Base-by-base conservation (phyloP, 1,284 basidiomycete genomes). In the Ustilago curta region DNA sequence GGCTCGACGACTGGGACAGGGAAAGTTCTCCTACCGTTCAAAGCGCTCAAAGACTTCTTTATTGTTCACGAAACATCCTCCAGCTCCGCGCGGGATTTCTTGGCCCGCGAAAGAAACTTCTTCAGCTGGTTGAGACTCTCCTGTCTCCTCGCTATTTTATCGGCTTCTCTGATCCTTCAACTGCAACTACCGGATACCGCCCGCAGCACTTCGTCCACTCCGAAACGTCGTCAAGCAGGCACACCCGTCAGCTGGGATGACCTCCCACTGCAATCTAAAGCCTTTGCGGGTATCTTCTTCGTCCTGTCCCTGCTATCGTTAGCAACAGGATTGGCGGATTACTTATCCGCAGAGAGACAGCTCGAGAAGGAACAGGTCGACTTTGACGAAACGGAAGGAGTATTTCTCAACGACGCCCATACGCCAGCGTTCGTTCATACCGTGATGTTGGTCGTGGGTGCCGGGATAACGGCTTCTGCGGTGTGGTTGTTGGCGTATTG, bases 301-400 rank as follows among this genome's bases (percentile, higher is more conserved):
- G 29, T 37, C 23, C 44, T 74, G 14, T 61, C 67, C 1, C 47
- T 74, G 1, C 55, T 70, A 1, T 52, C 67, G 0, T 19, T 74
- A 0, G 59, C n/a, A 0, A 70, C 71, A 1, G 71, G 71, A 0
- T 21, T 70, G 0, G 59, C 42, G 1, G 71, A 74, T 25, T 74
- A 74, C 18, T 23, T 74, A 4, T 39, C 35, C 0, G 71, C 71
- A 0, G 63, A 69, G 35, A 52, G 63, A 8, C 47, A 70, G 29
- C 35, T 74, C 2, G 70, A 73, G 23, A 60, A 60, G 59, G 70
- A 73, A 52, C 59, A 68, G 49, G 70, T 73, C 4, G 66, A 73
- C 18, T 73, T 73, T 32, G 70, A 73, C 45, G 70, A 73, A 11
- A 73, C 65, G 27, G 70, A 73, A 53, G 70, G 70, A 19, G 56